Evolutionary conservation across 2,329 filamentous ascomycete genomes (phyloP), one percentile per base, ranked within the genome.

Genomic region (Pseudocercospora cruenta): DNA sequence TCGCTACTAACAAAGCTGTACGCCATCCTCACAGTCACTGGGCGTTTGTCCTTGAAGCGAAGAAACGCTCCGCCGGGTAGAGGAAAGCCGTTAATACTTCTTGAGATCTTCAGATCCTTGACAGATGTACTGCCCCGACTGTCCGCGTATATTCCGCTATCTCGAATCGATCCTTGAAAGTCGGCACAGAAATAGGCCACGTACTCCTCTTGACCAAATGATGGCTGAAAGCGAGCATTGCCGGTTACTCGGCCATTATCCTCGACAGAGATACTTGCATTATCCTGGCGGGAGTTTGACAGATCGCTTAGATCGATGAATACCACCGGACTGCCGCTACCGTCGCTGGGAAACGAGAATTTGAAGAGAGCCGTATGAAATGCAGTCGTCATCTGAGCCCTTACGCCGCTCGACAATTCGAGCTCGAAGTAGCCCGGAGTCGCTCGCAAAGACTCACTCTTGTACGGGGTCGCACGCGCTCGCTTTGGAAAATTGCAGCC

Each of bases 1-100:
- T 81, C 77, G 0, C 82, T 76, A 0, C 88, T 91, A 22, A 91
- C 84, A 77, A 89, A 91, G 0, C 88, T 91, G 9, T 91, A 85
- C 0, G 89, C 89, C 0, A 91, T 87, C 53, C 84, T 80, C 0
- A 84, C 87, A 19, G 78, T 80, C 21, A 87, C 71, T 0, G 74
- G 73, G 8, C 72, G 69, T 3, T 77, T 77, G 68, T 77, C 86
- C 1, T 77, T 79, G 67, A 86, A 87, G 1, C 79, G 77, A 19
- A 78, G 69, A 59, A 77, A 81, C 14, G 72, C 79, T 2, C 80
- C 80, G 4, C 76, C 80, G 14, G 79, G 79, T 9, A 81, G 71
- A 57, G 70, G 76, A 10, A 72, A 77, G 45, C 77, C 75, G 65
- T 86, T 77, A 58, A 78, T 77, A 12, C 72, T 72, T 36, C 80